Evolutionary conservation across 495 filamentous ascomycete species (phyloP).

Genomic region (Pyronema omphalodes): DNA sequence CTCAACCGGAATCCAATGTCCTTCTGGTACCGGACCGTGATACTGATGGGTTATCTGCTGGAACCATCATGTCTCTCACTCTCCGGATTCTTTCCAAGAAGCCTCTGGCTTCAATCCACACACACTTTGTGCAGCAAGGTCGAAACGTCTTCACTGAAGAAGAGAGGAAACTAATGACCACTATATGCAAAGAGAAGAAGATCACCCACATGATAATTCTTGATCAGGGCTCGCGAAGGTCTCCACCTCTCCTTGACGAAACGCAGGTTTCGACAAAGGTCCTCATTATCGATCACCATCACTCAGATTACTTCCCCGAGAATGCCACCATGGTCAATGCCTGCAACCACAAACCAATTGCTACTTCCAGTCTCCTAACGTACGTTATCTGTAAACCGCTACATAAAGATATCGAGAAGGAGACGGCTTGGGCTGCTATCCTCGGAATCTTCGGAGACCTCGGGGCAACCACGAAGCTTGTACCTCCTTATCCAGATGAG

Average conservation of each 20-base stretch:
- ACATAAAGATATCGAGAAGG: conserved; percentile 27
- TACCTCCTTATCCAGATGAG: conserved; percentile 38
- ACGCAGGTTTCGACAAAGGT: conserved; percentile 22
- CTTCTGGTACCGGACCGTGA: conserved; percentile 45
- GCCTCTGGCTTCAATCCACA: conserved; percentile 4
- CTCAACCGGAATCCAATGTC: conserved; percentile 14
- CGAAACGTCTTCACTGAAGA: conserved; percentile 31
- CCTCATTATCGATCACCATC: conserved; percentile 43
- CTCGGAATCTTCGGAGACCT: conserved; percentile 45
- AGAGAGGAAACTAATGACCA: conserved; percentile 30
- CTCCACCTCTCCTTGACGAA: conserved; percentile 31
- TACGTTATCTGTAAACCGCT: conserved; percentile 37
- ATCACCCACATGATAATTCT: conserved; percentile 39
- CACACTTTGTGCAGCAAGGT: conserved; percentile 31
- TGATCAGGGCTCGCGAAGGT: conserved; percentile 37
- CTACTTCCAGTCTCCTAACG: conserved; percentile 37
- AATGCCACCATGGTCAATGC: conserved; percentile 33
- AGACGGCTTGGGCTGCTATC: conserved; percentile 35
- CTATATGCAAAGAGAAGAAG: conserved; percentile 10
- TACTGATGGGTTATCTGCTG: conserved; percentile 40
- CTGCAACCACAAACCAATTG: conserved; percentile 37
- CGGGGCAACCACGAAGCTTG: conserved; percentile 26
- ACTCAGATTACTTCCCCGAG: conserved; percentile 35
- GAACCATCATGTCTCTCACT: conserved; percentile 37
- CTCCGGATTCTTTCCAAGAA: conserved; percentile 34